A percentile compares a stretch with the other conserved stretches of the same genome.
Conservation (phyloP, 768 basidiomycete genomes). For the Suillus tomentosus region DNA sequence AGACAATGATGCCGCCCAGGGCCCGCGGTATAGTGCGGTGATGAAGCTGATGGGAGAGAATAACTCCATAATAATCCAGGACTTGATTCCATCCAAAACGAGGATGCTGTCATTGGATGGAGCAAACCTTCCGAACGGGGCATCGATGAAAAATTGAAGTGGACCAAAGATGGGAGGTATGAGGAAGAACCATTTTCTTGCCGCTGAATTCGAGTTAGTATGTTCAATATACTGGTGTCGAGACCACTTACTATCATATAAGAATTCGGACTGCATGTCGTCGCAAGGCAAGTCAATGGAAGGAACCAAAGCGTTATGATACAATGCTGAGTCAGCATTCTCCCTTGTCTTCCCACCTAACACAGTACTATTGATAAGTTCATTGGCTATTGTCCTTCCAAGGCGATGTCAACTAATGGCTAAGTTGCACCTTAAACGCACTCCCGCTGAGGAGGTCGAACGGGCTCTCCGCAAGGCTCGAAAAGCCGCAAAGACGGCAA, state of each 20-base stretch:
- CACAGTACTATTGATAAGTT: background rate
- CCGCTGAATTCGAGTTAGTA: constrained; percentile 24
- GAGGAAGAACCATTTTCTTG: constrained; percentile 49
- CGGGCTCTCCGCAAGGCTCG: constrained; percentile 40
- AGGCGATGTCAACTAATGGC: constrained; percentile 29
- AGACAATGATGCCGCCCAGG: constrained; percentile 41
- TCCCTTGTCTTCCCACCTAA: background rate
- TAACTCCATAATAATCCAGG: constrained; percentile 84
- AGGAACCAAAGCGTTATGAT: background rate
- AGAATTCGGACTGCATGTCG: constrained; percentile 17
- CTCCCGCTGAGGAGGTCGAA: constrained; percentile 58
- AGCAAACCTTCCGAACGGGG: constrained; percentile 81
- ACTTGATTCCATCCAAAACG: constrained; percentile 56
- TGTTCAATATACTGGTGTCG: background rate
- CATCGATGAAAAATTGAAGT: constrained; percentile 56
- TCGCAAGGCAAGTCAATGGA: background rate
- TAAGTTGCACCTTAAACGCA: constrained; percentile 64
- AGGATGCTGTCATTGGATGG: constrained; percentile 46
- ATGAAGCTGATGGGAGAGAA: constrained; percentile 59
- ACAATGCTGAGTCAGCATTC: constrained; percentile 22
- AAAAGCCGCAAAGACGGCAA: constrained; percentile 56
- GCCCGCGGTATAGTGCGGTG: constrained; percentile 49
- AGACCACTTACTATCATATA: constrained; percentile 27
- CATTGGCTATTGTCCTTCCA: background rate
- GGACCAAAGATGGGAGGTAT: constrained; percentile 39